A percentile compares a stretch with the other conserved stretches of the same genome.
Evolutionary conservation across 1,139 yeast genomes (phyloP).

Genomic region (Sugiyamaella grinbergsii): DNA sequence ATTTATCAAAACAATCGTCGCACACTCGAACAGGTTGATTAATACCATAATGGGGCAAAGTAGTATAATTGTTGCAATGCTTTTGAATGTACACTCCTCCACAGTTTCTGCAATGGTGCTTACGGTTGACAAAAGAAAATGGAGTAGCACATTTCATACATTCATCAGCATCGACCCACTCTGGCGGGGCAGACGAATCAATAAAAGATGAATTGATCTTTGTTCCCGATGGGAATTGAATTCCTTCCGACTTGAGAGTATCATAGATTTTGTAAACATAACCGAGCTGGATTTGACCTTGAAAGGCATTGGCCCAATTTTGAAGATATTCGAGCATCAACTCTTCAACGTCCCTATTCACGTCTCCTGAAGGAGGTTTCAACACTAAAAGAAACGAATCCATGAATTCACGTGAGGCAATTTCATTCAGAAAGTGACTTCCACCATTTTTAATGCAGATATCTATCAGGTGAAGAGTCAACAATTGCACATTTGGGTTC

Average conservation of each 20-base stretch:
- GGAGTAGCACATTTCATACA: slow-evolving; percentile 91
- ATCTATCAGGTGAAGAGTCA: slow-evolving; percentile 76
- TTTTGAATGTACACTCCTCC: slow-evolving; percentile 92
- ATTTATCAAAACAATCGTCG: slow-evolving; percentile 76
- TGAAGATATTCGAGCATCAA: slow-evolving; percentile 66
- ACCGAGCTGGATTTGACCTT: slow-evolving; percentile 64
- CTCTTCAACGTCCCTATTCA: slow-evolving; percentile 59
- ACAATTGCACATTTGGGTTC: slow-evolving; percentile 73
- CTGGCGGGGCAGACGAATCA: slow-evolving; percentile 94
- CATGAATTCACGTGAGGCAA: slow-evolving; percentile 83
- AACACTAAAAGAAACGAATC: slow-evolving; percentile 53
- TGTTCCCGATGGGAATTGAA: slow-evolving; percentile 59
- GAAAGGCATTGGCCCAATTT: slow-evolving; percentile 76
- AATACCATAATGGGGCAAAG: slow-evolving; percentile 84
- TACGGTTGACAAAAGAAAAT: slow-evolving; percentile 80
- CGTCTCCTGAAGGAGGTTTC: slow-evolving; percentile 38
- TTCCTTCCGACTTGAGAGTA: slow-evolving; percentile 59
- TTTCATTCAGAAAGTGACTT: slow-evolving; percentile 73
- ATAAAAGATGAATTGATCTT: slow-evolving; percentile 57
- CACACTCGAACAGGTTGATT: slow-evolving; percentile 90
- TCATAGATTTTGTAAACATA: slow-evolving; percentile 67
- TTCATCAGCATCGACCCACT: slow-evolving; percentile 94
- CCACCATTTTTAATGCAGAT: slow-evolving; percentile 95
- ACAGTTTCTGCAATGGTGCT: slow-evolving; percentile 96
- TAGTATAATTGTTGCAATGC: slow-evolving; percentile 70